Base-by-base conservation (phyloP, 305 asterid species). In the Rubia tinctorum region DNA sequence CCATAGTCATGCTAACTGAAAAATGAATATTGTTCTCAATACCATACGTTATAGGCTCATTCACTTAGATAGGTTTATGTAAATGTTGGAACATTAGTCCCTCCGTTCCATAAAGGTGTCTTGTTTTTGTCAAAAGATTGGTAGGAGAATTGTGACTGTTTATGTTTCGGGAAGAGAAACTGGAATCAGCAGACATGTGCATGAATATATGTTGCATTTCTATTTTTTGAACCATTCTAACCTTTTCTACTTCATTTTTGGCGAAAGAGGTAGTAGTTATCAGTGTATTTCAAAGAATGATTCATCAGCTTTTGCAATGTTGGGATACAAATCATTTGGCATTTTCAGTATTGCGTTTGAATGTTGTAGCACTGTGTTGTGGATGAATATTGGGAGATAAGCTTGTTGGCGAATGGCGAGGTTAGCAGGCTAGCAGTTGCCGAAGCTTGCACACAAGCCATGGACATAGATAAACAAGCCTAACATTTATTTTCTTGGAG, bases 401-500 rank as follows among this genome's bases (percentile, higher is more conserved):
- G 69, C 96, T 94, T 25, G 95, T 92, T 49, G 99, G 99, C 43
- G 97, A 94, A 89, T 49, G 99, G 99, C 43, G 98, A 94, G 88
- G 98, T 84, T 59, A 94, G 99, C 68, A 88, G 99, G 84, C 88
- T 94, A 68, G 98, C 91, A 15, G 90, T 94, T 66, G 98, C 99
- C 27, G 99, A 94, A 85, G 99, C 99, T 73, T 94, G 99, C 80
- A 68, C 90, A 79, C 99, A 94, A 79, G 97, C 95, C 59, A 73
- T 94, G 75, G 98, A 94, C 83, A 85, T 89, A 61, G 95, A 87
- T 80, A 85, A 73, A 92, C 97, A 6, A 76, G 80, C 34, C 34
- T 30, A 30, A 30, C 34, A 30, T 30, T 30, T 30, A 30, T 30
- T 30, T 30, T 30, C 34, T 30, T 30, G 34, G 3, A 30, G 34